These are phyloP conservation scores for Suillus bovinus DNA, from an alignment of 768 basidiomycete species.

Conservation along the genomic window DNA sequence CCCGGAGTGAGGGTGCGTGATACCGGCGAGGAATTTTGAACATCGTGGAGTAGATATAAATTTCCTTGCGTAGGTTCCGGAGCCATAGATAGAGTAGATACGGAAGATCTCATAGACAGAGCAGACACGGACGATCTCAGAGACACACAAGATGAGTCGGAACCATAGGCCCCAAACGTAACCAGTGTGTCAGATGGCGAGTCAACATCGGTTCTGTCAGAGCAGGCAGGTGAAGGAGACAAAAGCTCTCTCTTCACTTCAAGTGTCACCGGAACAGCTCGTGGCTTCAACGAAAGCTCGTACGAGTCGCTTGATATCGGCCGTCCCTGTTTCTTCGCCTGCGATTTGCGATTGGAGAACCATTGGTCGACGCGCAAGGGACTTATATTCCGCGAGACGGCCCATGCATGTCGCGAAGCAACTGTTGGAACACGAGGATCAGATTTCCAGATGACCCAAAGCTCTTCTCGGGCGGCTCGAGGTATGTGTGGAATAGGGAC, in stretches of 20 bases:
- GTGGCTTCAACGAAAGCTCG: constrained; percentile 19
- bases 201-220: constrained; percentile 9
- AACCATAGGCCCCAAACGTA: constrained; percentile 1
- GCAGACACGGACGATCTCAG: not conserved
- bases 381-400: constrained; percentile 20
- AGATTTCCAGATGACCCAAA: constrained; percentile 30
- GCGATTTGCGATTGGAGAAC: constrained; percentile 26
- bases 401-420: constrained; percentile 29
- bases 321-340: constrained; percentile 25
- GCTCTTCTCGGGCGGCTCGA: constrained; percentile 20
- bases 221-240: constrained; percentile 2
- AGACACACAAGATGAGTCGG: not conserved
- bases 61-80: not conserved
- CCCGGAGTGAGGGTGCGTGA: not conserved
- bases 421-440: constrained; percentile 31
- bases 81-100: not conserved
- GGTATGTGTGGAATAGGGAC: not conserved
- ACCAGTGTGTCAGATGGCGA: constrained; percentile 25
- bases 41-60: not conserved
- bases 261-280: not conserved
- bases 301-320: constrained; percentile 22
- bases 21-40: not conserved
- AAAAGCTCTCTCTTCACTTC: constrained; percentile 13
- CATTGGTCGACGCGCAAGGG: constrained; percentile 24
- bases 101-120: not conserved